Percentiles rank a stretch among this genome's conserved stretches.
These are phyloP conservation scores for Huntiella bhutanensis DNA, from an alignment of 2,329 filamentous ascomycete genomes.

Conservation along the genomic window DNA sequence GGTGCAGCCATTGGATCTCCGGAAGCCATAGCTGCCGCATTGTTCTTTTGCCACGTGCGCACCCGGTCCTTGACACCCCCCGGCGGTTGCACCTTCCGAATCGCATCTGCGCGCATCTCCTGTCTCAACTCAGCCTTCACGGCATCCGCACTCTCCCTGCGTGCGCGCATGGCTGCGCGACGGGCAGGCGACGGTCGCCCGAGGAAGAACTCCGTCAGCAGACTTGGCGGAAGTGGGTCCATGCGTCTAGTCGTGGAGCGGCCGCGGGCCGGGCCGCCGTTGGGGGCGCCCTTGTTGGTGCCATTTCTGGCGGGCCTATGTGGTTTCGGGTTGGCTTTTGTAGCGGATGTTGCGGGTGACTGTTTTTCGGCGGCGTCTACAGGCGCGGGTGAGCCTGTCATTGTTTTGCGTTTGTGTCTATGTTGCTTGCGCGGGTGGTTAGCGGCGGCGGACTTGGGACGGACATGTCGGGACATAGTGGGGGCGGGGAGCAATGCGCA, in stretches of 20 bases:
- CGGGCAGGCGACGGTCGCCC: constrained; percentile 38
- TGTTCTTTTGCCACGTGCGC: constrained; percentile 66
- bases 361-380: background rate
- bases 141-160: constrained; percentile 39
- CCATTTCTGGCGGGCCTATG: constrained; percentile 5
- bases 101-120: constrained; percentile 24
- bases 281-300: constrained; percentile 26
- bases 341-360: background rate
- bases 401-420: too few relatives aligned
- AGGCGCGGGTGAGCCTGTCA: too few relatives aligned
- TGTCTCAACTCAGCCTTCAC: constrained; percentile 31
- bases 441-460: too few relatives aligned
- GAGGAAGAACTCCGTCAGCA: constrained; percentile 38
- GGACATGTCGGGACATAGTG: too few relatives aligned
- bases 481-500: too few relatives aligned
- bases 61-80: constrained; percentile 61
- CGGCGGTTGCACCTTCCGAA: constrained; percentile 40
- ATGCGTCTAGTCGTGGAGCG: constrained; percentile 22
- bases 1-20: constrained; percentile 32
- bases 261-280: constrained; percentile 16
- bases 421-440: too few relatives aligned
- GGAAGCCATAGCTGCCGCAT: constrained; percentile 41
- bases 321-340: background rate
- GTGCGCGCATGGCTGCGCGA: constrained; percentile 29
- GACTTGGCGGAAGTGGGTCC: constrained; percentile 25